These are phyloP conservation scores for Stemphylium vesicarium DNA, from an alignment of 2,329 filamentous ascomycete genomes.

Conservation along the genomic window DNA sequence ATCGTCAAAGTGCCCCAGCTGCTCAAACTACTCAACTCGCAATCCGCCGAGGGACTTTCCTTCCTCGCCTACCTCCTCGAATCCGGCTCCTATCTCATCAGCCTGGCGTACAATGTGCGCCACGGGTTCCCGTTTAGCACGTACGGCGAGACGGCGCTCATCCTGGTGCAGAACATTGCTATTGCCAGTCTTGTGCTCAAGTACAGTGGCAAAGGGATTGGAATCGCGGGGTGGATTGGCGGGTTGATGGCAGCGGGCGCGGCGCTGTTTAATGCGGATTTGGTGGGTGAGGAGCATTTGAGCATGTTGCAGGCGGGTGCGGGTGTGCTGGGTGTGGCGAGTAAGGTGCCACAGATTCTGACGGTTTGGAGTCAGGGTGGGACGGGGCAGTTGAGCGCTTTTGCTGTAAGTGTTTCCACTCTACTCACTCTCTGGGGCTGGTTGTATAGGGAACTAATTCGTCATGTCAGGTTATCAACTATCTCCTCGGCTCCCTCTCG, in stretches of 20 bases:
- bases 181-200: constrained; percentile 87
- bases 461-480: constrained; percentile 85
- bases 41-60: constrained; percentile 81
- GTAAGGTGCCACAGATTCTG: constrained; percentile 91
- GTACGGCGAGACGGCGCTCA: constrained; percentile 92
- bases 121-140: constrained; percentile 95
- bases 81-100: constrained; percentile 85
- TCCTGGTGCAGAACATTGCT: constrained; percentile 88
- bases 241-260: constrained; percentile 73
- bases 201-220: constrained; percentile 72
- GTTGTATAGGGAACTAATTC: not conserved
- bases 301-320: constrained; percentile 82
- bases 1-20: constrained; percentile 98
- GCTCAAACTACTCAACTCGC: constrained; percentile 82
- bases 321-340: constrained; percentile 80
- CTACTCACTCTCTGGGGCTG: not conserved
- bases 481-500: constrained; percentile 87
- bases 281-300: constrained; percentile 72
- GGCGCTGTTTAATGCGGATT: constrained; percentile 69
- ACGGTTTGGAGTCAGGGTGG: constrained; percentile 84
- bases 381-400: constrained; percentile 94
- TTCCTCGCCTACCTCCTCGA: constrained; percentile 94
- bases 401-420: constrained; percentile 70
- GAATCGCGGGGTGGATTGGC: constrained; percentile 79
- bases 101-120: constrained; percentile 88